Conservation (phyloP, 345 rosid genomes). For the Euphorbia pulcherrima region DNA sequence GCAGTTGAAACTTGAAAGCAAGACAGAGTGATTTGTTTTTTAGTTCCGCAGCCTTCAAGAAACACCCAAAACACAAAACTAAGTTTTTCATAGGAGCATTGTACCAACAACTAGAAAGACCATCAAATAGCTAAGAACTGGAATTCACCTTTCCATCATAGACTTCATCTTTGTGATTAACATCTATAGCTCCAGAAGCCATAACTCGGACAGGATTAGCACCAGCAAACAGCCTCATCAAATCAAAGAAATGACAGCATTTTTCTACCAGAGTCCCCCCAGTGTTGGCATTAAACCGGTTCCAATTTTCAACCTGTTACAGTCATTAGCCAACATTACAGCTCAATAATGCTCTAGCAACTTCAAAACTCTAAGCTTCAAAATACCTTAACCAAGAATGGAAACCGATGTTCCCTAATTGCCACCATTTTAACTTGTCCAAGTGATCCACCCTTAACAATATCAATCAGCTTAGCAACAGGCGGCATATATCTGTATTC, state of each 20-base stretch:
- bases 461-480: slow-evolving; percentile 75
- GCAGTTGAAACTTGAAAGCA: background rate
- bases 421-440: slow-evolving; percentile 88
- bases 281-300: slow-evolving; percentile 79
- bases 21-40: background rate
- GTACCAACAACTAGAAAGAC: background rate
- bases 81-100: background rate
- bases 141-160: slow-evolving; percentile 74
- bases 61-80: background rate
- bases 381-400: slow-evolving; percentile 83
- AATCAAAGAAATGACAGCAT: slow-evolving; percentile 96
- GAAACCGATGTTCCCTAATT: slow-evolving; percentile 85
- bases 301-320: slow-evolving; percentile 82
- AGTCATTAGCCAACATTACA: slow-evolving; percentile 18
- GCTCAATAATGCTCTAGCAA: slow-evolving; percentile 1
- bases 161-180: slow-evolving; percentile 84
- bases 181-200: slow-evolving; percentile 94
- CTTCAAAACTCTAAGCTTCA: slow-evolving; percentile 16
- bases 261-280: slow-evolving; percentile 97
- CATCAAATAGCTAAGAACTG: background rate
- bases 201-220: slow-evolving; percentile 80
- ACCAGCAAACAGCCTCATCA: slow-evolving; percentile 84
- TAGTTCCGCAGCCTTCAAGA: background rate
- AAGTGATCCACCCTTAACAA: slow-evolving; percentile 60
- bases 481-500: slow-evolving; percentile 97